Evolutionary conservation across 2,329 filamentous ascomycete species (phyloP), one percentile per base, ranked within the genome.

Genomic region (Elsinoe australis): DNA sequence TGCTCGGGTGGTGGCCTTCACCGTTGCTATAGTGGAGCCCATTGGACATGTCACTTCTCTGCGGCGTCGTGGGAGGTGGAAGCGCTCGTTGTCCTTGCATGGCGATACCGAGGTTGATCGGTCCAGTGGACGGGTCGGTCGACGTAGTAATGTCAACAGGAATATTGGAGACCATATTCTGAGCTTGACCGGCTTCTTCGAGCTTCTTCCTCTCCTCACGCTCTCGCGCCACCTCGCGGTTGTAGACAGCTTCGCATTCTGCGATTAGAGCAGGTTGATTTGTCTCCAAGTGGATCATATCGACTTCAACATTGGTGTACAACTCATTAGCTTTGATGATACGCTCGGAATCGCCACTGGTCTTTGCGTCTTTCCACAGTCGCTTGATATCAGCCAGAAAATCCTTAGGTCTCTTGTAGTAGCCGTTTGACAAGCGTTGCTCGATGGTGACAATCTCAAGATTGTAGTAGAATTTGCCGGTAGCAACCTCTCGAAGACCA

Each of bases 351-450:
- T 96, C 90, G n/a, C 84, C 86, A 50, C 82, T 77, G 8, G 80
- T 82, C 61, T 82, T 85, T 8, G 89, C 82, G 67, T 98, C 92
- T 62, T 87, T 90, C 17, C 83, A 83, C 4, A 98, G 71, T 28
- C 82, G 79, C 62, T 83, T 86, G 58, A 96, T 86, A 62, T 98
- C 92, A 32, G 82, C 81, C 44, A 94, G 68, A 61, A 95, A 98
- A 62, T 95, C 90, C 58, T 83, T 83, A 0, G 89, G 87, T 8
- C 89, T 80, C 57, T 88, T 87, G 66, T 98, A 98, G 67, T 87
- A 98, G 4, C 92, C 92, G 63, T 98, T 96, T 3, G 88, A 94
- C 26, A 98, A 72, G n/a, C 92, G 82, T 63, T 95, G 88, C 68
- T 98, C 92, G 47, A 98, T 95, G 1, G 85, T 90, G 3, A 83